Percentiles rank a stretch among this genome's conserved stretches.
Conservation (phyloP, 2,329 filamentous ascomycete species). For the Verruconis gallopava region DNA sequence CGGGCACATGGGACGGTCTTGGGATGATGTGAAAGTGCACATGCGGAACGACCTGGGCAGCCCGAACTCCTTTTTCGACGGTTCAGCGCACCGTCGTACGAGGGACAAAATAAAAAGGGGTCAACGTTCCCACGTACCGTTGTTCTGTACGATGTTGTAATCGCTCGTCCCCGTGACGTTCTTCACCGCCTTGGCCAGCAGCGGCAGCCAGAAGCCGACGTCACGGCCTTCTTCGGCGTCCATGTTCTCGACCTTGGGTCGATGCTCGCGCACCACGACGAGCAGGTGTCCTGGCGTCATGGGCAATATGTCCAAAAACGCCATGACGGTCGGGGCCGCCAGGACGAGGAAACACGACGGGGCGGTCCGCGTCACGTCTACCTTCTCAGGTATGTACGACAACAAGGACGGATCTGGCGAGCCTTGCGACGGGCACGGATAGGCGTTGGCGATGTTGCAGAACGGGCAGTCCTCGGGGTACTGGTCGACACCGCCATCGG, state of each 20-base stretch:
- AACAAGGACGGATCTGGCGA: neutral
- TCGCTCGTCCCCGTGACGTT: constrained; percentile 59
- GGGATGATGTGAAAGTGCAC: constrained; percentile 94
- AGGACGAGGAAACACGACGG: constrained; percentile 50
- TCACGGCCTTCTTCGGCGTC: constrained; percentile 38
- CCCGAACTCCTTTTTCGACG: constrained; percentile 48
- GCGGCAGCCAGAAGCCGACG: constrained; percentile 45
- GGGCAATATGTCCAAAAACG: constrained; percentile 89
- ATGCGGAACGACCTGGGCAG: constrained; percentile 85
- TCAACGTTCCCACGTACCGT: too few relatives aligned
- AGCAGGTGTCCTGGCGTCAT: constrained; percentile 73
- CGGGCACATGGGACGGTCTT: constrained; percentile 44
- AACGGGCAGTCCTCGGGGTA: constrained; percentile 35
- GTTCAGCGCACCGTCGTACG: neutral
- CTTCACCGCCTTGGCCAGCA: constrained; percentile 59
- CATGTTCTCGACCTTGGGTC: constrained; percentile 64
- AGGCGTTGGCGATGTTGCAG: constrained; percentile 42
- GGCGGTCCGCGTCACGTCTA: constrained; percentile 20
- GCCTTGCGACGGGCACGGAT: constrained; percentile 25
- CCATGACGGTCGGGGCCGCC: constrained; percentile 62
- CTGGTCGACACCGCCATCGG: too few relatives aligned
- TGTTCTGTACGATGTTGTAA: constrained; percentile 97
- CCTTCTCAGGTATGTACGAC: constrained; percentile 12
- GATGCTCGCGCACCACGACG: constrained; percentile 64
- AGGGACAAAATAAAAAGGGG: too few relatives aligned